Conservation (phyloP, 306 rosid genomes). For the Lathyrus oleraceus region DNA sequence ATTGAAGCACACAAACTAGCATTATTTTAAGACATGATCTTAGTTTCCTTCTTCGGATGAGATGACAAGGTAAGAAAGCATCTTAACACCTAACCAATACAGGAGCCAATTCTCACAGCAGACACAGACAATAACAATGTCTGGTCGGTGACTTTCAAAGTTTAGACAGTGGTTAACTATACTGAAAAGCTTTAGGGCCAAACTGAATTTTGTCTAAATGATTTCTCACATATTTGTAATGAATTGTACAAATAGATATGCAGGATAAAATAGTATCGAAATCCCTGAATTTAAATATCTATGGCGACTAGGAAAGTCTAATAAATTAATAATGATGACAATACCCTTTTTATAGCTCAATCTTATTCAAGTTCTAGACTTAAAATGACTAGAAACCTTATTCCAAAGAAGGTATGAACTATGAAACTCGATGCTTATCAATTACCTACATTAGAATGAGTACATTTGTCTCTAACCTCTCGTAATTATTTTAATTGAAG, state of each 20-base stretch:
- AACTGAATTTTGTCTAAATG: background rate
- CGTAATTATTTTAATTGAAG: slow-evolving; percentile 11
- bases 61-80: background rate
- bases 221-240: background rate
- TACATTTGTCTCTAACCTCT: slow-evolving; percentile 4
- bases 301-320: background rate
- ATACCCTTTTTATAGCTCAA: slow-evolving; percentile 20
- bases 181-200: background rate
- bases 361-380: background rate
- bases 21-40: background rate
- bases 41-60: background rate
- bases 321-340: background rate
- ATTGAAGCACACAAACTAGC: slow-evolving; percentile 2
- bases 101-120: background rate
- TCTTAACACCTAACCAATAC: background rate
- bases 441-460: slow-evolving; percentile 3
- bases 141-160: background rate
- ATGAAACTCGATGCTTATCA: slow-evolving; percentile 8
- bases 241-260: background rate
- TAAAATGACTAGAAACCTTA: no score
- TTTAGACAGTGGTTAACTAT: background rate
- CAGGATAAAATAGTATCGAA: background rate
- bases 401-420: no score
- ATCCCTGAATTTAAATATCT: background rate
- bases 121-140: background rate